Base-by-base conservation (phyloP, 345 rosid genomes). In the Citrus mangshanensis region DNA sequence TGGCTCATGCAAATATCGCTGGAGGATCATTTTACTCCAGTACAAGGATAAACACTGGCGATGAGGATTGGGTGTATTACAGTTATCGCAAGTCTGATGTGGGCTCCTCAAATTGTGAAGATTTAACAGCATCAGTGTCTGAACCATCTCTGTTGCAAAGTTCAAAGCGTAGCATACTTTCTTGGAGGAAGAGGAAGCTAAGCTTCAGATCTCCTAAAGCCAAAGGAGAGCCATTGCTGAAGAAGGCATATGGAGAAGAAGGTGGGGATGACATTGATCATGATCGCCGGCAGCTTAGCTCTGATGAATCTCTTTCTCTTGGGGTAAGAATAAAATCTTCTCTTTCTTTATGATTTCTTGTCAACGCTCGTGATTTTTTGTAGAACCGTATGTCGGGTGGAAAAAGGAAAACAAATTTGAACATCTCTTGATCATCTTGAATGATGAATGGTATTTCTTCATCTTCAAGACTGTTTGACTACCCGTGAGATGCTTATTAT, bases 211-310 rank as follows among this genome's bases (percentile, higher is more conserved):
- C 98, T 81, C 86, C 92, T 32, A 94, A 94, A 84, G 87, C 88
- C 69, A 92, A 87, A 88, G 97, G 98, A 14, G 98, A 96, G 82
- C 97, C 99, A 22, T 84, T 96, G 89, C 84, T 96, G 78, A 96
- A 93, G 78, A 93, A 92, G 86, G 97, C 89, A 9, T 87, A 93
- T 82, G 94, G 89, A 59, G 98, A 96, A 89, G 98, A 96, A 66
- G 99, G 99, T 7, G 99, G 99, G n/a, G 99, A 94, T 88, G 99
- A 96, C 80, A 96, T 96, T 76, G 99, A 96, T 89, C 93, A 77
- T 88, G 95, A 91, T 80, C 97, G 99, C 13, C 89, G 98, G 62
- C 97, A 92, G 82, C 97, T 96, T 69, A 88, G 93, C 79, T 91
- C 97, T 7, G 98, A 95, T 85, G 98, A 92, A 78, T 80, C 88